phyloP scores from a whole-genome alignment of 2,329 filamentous ascomycete species.

The Diaporthe capsici region DNA sequence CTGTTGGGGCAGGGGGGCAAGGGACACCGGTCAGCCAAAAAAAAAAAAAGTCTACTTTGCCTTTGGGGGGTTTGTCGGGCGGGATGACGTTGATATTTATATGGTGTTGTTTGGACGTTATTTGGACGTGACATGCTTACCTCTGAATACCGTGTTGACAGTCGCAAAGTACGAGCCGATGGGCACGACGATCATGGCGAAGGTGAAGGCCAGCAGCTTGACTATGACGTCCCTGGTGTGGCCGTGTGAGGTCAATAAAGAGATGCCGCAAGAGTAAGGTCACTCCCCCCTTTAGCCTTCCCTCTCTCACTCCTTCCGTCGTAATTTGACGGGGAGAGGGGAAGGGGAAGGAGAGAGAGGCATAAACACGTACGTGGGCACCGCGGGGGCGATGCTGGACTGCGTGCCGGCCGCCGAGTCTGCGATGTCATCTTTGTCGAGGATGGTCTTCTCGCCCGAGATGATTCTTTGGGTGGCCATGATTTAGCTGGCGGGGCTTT shows the following conservation, averaged over 20 bases:
- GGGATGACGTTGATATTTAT: no score
- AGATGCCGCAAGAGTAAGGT: not conserved
- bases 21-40: not conserved
- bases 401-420: constrained; percentile 63
- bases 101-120: no score
- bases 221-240: constrained; percentile 80
- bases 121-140: no score
- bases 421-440: constrained; percentile 69
- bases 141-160: constrained; percentile 78
- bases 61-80: no score
- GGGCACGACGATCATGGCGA: constrained; percentile 90
- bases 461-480: constrained; percentile 82
- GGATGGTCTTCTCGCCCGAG: constrained; percentile 74
- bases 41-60: not conserved
- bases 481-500: constrained; percentile 10
- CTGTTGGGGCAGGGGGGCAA: constrained; percentile 50
- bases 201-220: constrained; percentile 91
- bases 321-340: not conserved
- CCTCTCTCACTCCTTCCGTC: not conserved
- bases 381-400: constrained; percentile 84
- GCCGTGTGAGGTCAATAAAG: constrained; percentile 36
- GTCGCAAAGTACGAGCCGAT: constrained; percentile 91
- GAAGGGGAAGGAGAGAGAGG: constrained; percentile 36
- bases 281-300: no score
- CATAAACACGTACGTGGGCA: constrained; percentile 76